phyloP scores from a whole-genome alignment of 805 yeast genomes.

The Isabelozyma heimii region DNA sequence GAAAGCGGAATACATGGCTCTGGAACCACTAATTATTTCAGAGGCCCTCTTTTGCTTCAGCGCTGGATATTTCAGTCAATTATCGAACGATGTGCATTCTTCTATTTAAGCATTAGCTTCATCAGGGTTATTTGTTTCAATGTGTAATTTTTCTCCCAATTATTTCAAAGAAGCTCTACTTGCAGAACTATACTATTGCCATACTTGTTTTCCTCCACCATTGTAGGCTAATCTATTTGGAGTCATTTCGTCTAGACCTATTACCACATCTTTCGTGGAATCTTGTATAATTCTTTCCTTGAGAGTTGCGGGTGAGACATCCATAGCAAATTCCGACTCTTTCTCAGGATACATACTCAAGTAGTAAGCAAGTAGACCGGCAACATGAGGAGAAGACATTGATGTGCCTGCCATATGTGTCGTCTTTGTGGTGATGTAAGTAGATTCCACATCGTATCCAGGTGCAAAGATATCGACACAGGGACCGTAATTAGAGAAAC shows the following conservation, averaged over 20 bases:
- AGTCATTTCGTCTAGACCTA: constrained; percentile 43
- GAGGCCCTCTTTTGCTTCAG: too few relatives aligned
- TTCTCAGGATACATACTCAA: constrained; percentile 53
- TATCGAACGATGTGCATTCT: too few relatives aligned
- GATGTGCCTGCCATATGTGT: constrained; percentile 59
- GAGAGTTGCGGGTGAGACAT: constrained; percentile 45
- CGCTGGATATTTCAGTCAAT: too few relatives aligned
- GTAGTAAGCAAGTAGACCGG: constrained; percentile 55
- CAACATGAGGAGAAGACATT: constrained; percentile 63
- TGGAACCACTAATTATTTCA: too few relatives aligned
- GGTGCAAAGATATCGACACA: constrained; percentile 56
- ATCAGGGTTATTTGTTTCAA: too few relatives aligned
- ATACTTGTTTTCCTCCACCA: too few relatives aligned
- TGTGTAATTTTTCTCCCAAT: too few relatives aligned
- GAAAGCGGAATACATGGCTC: too few relatives aligned
- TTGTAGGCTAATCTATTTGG: constrained; percentile 46
- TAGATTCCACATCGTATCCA: constrained; percentile 53
- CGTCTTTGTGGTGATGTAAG: constrained; percentile 56
- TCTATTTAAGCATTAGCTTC: too few relatives aligned
- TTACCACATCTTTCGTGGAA: constrained; percentile 48
- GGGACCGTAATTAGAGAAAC: constrained; percentile 53
- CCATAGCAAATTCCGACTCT: constrained; percentile 45
- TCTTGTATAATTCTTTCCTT: constrained; percentile 51
- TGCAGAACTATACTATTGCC: too few relatives aligned
- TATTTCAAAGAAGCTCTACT: too few relatives aligned